These are phyloP conservation scores for Coemansia reversa DNA, from an alignment of 192 early-diverging fungal species.

Conservation along the genomic window DNA sequence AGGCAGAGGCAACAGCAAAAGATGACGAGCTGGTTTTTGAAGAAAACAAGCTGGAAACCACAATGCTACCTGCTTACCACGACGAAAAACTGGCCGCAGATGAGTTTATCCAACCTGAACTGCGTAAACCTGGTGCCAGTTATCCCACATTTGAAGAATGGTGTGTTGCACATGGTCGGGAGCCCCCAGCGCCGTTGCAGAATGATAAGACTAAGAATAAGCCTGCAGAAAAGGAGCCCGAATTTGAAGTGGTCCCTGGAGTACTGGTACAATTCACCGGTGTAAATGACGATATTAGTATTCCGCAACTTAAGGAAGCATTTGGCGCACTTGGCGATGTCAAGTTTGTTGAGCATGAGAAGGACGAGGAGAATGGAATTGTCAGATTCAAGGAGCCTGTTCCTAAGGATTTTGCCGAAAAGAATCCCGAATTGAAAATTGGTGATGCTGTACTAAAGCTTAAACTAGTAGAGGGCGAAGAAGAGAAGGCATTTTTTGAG, in stretches of 20 bases:
- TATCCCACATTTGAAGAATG: slow-evolving; percentile 49
- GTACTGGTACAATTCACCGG: slow-evolving; percentile 38
- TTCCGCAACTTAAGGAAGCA: slow-evolving; percentile 32
- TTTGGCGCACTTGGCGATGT: slow-evolving; percentile 22
- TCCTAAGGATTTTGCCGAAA: slow-evolving; percentile 25
- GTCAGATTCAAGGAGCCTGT: slow-evolving; percentile 39
- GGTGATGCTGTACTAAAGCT: slow-evolving; percentile 28
- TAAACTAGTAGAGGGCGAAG: slow-evolving; percentile 22
- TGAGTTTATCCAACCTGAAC: slow-evolving; percentile 49
- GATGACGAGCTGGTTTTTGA: slow-evolving; percentile 25
- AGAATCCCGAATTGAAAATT: slow-evolving; percentile 25
- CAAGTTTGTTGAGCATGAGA: slow-evolving; percentile 31
- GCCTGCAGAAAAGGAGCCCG: background rate
- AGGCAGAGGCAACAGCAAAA: slow-evolving; percentile 32
- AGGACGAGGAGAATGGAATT: slow-evolving; percentile 31
- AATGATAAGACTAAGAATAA: slow-evolving; percentile 12
- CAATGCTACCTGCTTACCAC: slow-evolving; percentile 46
- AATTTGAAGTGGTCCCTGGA: slow-evolving; percentile 17
- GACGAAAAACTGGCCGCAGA: slow-evolving; percentile 44
- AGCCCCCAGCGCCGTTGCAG: slow-evolving; percentile 12
- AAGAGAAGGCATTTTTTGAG: slow-evolving; percentile 38
- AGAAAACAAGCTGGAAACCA: slow-evolving; percentile 22
- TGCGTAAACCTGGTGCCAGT: slow-evolving; percentile 39
- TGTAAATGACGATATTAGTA: slow-evolving; percentile 18
- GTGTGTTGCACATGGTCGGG: slow-evolving; percentile 38